Conservation (phyloP, 2,329 filamentous ascomycete species). For the Didymella exigua region DNA sequence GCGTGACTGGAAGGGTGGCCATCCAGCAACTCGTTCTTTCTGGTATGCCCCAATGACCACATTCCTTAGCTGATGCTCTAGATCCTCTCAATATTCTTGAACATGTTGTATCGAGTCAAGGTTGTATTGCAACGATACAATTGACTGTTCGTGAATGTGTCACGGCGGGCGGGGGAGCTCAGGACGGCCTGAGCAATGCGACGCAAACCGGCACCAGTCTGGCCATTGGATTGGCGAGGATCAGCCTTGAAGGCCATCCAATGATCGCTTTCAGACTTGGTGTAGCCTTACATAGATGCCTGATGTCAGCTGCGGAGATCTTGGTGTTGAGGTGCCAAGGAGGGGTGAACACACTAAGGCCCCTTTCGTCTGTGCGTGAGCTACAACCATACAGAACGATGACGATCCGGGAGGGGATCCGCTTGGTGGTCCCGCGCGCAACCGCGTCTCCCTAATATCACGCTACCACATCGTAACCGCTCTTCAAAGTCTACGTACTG, state of each 20-base stretch:
- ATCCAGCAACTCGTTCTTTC: background rate
- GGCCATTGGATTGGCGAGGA: slow-evolving; percentile 16
- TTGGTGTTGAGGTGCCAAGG: slow-evolving; percentile 20
- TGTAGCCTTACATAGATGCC: slow-evolving; percentile 18
- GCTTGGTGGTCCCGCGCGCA: background rate
- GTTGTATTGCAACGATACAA: background rate
- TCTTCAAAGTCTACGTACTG: background rate
- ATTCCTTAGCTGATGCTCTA: background rate
- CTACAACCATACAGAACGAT: slow-evolving; percentile 23
- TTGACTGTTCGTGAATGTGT: slow-evolving; percentile 11
- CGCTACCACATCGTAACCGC: background rate
- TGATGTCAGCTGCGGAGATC: slow-evolving; percentile 25
- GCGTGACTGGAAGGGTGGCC: slow-evolving; percentile 14
- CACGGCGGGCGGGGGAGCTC: slow-evolving; percentile 20
- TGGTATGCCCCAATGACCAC: background rate
- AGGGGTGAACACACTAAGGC: slow-evolving; percentile 11
- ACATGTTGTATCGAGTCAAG: background rate
- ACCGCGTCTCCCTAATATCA: slow-evolving; percentile 7
- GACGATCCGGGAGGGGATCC: slow-evolving; percentile 1
- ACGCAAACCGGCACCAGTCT: slow-evolving; percentile 6
- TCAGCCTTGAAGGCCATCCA: slow-evolving; percentile 12
- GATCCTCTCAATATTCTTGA: background rate
- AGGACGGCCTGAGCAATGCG: slow-evolving; percentile 7
- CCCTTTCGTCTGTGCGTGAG: slow-evolving; percentile 3
- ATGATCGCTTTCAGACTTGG: slow-evolving; percentile 10